Percentiles rank a stretch among this genome's conserved stretches.
Conservation (phyloP, 768 basidiomycete genomes). For the Naganishia friedmannii region DNA sequence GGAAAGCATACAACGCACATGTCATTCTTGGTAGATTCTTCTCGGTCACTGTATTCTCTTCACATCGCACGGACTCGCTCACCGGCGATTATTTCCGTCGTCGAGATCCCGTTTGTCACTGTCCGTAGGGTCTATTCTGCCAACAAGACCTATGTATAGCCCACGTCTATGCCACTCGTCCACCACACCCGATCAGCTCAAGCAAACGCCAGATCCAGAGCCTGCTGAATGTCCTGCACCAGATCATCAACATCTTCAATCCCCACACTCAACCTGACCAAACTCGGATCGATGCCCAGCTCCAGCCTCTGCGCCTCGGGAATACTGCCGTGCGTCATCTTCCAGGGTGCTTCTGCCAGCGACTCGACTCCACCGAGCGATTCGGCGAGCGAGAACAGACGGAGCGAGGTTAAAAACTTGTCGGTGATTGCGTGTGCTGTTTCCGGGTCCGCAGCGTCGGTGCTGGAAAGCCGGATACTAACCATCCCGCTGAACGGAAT, state of each 20-base stretch:
- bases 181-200: background rate
- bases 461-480: constrained; percentile 61
- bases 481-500: constrained; percentile 93
- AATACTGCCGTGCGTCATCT: constrained; percentile 75
- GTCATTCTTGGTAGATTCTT: too few species aligned
- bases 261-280: constrained; percentile 79
- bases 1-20: too few species aligned
- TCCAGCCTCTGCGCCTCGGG: constrained; percentile 40
- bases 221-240: constrained; percentile 66
- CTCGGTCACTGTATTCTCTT: too few species aligned
- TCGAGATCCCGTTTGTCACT: too few species aligned
- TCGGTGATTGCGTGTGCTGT: constrained; percentile 54
- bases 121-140: too few species aligned
- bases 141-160: too few species aligned
- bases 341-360: constrained; percentile 77
- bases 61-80: too few species aligned
- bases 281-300: constrained; percentile 46
- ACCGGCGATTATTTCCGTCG: too few species aligned
- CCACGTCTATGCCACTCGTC: too few species aligned
- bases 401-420: constrained; percentile 64
- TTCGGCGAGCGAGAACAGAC: constrained; percentile 79
- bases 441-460: constrained; percentile 49
- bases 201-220: constrained; percentile 57
- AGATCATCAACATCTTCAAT: constrained; percentile 85
- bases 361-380: constrained; percentile 88